Base-by-base conservation (phyloP, 1,139 yeast species). In the Maudiozyma humilis region DNA sequence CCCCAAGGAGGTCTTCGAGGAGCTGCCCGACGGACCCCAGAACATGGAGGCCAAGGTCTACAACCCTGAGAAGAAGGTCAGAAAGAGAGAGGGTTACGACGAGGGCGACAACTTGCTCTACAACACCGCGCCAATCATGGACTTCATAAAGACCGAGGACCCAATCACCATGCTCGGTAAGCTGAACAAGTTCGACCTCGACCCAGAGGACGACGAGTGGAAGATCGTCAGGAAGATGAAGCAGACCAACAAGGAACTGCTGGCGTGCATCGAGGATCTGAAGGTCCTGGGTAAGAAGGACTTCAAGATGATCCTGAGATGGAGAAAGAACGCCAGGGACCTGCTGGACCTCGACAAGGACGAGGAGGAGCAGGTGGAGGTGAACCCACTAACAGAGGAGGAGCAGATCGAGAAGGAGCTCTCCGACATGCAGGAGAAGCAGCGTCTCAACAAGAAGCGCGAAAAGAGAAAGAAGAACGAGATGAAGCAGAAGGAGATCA, bases 71-170 rank as follows among this genome's bases (percentile, higher is more conserved):
- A 79, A 82, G 66, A 87, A 86, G 65, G 78, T 75, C 48, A 81
- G 97, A 68, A 84, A 81, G 64, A 84, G 99, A 76, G 85, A 83
- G 54, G 99, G 99, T 75, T 91, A 91, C 68, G 97, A 86, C 49
- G 98, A 91, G 61, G 96, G 94, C 43, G 95, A 91, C 59, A 79
- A 84, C 59, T 70, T 81, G 27, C 78, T 82, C 54, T 85, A 78
- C 62, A 91, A 88, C 56, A 78, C 79, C 15, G 72, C 77, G 70
- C 75, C 87, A 17, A 71, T 88, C 4, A 65, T 87, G 64, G 96
- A 91, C 13, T 89, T 91, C 67, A 76, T 93, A 42, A 75, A 70
- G 50, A 74, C 78, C 45, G 91, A 82, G 36, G 95, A 84, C 50
- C 95, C 97, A 12, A 86, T 91, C 43, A 82, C 82, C 51, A 72